These are phyloP conservation scores for Anisodus tanguticus DNA, from an alignment of 257 asterid species.

Conservation along the genomic window DNA sequence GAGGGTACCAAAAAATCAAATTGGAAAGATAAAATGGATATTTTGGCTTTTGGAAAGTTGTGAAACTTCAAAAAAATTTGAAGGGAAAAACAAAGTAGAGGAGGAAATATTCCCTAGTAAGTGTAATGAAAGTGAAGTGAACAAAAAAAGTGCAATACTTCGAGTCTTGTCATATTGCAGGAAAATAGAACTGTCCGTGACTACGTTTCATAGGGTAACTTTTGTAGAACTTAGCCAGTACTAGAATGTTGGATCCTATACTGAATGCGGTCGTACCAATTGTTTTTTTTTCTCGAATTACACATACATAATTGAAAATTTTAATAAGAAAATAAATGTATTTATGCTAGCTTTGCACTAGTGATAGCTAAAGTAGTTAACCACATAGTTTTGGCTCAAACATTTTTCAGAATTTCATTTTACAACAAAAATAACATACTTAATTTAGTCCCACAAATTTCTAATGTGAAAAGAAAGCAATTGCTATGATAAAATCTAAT, in stretches of 20 bases:
- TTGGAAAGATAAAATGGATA: no score
- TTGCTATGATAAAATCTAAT: neutral
- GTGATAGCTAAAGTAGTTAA: neutral
- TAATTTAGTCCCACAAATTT: no score
- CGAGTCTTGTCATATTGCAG: neutral
- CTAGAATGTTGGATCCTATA: neutral
- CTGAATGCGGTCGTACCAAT: neutral
- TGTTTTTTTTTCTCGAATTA: neutral
- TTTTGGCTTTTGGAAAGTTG: no score
- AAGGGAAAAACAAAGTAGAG: no score
- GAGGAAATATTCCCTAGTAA: neutral
- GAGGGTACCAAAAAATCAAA: no score
- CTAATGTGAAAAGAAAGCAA: no score
- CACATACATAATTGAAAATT: neutral
- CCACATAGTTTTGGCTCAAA: neutral
- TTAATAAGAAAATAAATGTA: neutral
- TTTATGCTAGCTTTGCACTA: neutral
- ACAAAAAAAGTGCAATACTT: no score
- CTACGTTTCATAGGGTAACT: neutral
- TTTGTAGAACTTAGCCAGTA: neutral
- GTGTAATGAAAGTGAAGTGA: no score
- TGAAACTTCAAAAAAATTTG: no score
- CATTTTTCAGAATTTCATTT: neutral
- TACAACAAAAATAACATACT: neutral
- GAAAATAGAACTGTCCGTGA: neutral